These are phyloP conservation scores for Porphyrellus sp. DNA, from an alignment of 1,284 basidiomycete species.

Conservation along the genomic window DNA sequence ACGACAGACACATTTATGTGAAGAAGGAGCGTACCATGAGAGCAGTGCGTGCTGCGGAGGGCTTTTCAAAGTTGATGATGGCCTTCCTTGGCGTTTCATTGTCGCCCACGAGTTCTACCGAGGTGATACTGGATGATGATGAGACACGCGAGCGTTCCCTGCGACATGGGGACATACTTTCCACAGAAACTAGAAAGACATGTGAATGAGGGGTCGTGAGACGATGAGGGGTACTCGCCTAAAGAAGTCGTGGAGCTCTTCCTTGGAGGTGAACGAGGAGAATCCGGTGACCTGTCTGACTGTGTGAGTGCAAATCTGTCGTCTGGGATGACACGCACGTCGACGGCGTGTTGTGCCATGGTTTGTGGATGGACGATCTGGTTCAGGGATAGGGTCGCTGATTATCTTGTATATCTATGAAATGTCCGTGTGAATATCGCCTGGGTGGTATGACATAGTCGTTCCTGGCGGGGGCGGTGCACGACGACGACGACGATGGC, in stretches of 20 bases:
- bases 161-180: slow-evolving; percentile 44
- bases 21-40: slow-evolving; percentile 51
- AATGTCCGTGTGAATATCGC: slow-evolving; percentile 18
- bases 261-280: slow-evolving; percentile 54
- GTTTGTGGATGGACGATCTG: slow-evolving; percentile 3
- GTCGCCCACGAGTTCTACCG: slow-evolving; percentile 52
- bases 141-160: neutral
- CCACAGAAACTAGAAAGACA: slow-evolving; percentile 63
- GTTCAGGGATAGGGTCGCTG: neutral
- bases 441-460: slow-evolving; percentile 16
- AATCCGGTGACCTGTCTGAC: slow-evolving; percentile 60
- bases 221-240: slow-evolving; percentile 46
- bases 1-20: neutral
- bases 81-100: slow-evolving; percentile 41
- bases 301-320: neutral
- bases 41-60: slow-evolving; percentile 76
- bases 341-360: slow-evolving; percentile 29
- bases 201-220: slow-evolving; percentile 10
- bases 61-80: slow-evolving; percentile 70
- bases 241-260: slow-evolving; percentile 72
- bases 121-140: slow-evolving; percentile 49
- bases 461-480: slow-evolving; percentile 14
- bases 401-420: neutral
- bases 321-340: slow-evolving; percentile 13
- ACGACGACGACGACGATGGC: slow-evolving; percentile 7